These are phyloP conservation scores for Chamaecyparis obtusa DNA, from an alignment of 75 land plant genomes.

Conservation along the genomic window DNA sequence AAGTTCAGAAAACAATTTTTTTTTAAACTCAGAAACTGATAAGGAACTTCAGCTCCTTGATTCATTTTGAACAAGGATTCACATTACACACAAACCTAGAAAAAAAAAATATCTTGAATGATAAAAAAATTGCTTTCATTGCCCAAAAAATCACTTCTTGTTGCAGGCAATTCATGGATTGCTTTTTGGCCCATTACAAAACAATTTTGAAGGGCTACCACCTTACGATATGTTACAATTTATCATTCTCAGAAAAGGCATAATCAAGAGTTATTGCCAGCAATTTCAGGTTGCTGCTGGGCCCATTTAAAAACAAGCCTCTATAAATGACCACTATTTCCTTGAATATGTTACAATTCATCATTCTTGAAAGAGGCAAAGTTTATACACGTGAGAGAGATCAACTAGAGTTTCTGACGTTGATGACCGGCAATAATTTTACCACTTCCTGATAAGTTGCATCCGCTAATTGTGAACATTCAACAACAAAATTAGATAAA, in stretches of 20 bases:
- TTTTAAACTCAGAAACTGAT: neutral
- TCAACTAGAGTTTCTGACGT: neutral
- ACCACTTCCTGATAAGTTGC: neutral
- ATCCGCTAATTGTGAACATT: neutral
- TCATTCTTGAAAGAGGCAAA: neutral
- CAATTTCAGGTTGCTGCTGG: no score
- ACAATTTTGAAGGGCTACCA: neutral
- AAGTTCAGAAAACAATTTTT: neutral
- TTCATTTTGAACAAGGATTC: neutral
- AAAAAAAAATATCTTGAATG: neutral
- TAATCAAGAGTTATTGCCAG: neutral
- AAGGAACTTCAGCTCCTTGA: neutral
- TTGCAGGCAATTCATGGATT: neutral
- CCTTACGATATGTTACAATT: neutral
- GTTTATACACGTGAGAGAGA: neutral
- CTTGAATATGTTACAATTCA: neutral
- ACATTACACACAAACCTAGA: neutral
- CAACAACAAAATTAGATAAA: neutral
- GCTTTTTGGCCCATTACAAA: neutral
- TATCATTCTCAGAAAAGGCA: neutral
- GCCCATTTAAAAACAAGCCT: no score
- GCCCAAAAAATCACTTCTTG: neutral
- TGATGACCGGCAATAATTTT: neutral
- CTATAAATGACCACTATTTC: no score
- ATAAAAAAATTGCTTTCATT: neutral